Base-by-base conservation (phyloP, 768 basidiomycete species). In the Collybiopsis luxurians region DNA sequence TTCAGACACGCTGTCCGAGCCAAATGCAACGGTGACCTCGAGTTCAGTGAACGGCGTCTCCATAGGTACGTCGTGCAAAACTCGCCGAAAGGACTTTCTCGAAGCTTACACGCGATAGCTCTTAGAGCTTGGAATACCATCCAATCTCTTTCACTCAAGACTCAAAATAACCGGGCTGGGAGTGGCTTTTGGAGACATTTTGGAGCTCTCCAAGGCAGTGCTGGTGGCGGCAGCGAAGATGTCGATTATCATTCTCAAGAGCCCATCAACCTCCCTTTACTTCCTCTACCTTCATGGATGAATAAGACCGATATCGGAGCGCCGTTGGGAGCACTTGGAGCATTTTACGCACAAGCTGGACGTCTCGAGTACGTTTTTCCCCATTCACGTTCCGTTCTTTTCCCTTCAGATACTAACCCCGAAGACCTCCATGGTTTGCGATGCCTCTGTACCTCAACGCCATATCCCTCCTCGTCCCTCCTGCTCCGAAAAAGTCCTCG, bases 91-190 rank as follows among this genome's bases (percentile, higher is more conserved):
- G 26, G 24, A 45, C 4, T 21, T 10, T 13, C n/a, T n/a, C n/a
- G n/a, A n/a, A 50, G 15, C 52, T 60, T 38, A 64, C 21, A 63
- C 36, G 38, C 46, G 50, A 44, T 64, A 49, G 26, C 62, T 55
- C 60, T 38, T 59, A 86, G 85, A 21, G 86, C 87, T 31, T 85
- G 79, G 72, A 71, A 83, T 26, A 81, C 75, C 1, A 78, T 84
- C 1, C 73, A 78, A 56, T 60, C 66, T 0, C 74, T 86, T 4
- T 77, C 75, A 4, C 55, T 72, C 21, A 67, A 73, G 5, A 56
- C 77, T 89, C 55, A 90, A 89, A 67, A 71, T 81, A 0, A 82
- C 86, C 0, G 89, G 89, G 2, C 81, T 90, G 12, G 87, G 81
- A 1, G 78, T 86, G 24, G 71, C 78, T 2, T 73, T 89, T 45